These are phyloP conservation scores for Corylus americana DNA, from an alignment of 306 rosid genomes.

Conservation along the genomic window DNA sequence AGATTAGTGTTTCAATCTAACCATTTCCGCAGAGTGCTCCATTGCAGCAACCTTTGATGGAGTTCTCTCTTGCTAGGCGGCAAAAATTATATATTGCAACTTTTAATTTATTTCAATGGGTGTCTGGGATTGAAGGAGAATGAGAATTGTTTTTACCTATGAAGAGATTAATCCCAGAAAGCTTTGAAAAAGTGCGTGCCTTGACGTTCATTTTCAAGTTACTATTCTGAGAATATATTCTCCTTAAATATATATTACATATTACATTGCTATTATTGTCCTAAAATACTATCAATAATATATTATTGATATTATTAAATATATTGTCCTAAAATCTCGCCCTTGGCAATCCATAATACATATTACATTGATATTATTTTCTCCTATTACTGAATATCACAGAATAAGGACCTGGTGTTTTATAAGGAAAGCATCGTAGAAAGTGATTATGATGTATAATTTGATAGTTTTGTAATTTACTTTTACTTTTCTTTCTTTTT, in stretches of 20 bases:
- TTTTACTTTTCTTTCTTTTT: not conserved
- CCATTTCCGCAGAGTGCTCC: conserved; percentile 49
- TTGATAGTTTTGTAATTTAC: no score
- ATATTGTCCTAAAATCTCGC: not conserved
- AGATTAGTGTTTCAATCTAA: conserved; percentile 1
- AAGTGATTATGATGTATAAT: not conserved
- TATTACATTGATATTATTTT: not conserved
- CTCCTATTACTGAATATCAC: no score
- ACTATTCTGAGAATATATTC: not conserved
- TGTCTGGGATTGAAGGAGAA: no score
- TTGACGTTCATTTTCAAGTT: no score
- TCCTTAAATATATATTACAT: not conserved
- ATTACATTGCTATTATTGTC: not conserved
- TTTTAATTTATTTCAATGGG: no score
- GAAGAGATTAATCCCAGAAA: no score
- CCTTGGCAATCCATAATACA: not conserved
- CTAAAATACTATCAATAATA: no score
- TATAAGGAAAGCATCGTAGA: not conserved
- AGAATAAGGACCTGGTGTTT: not conserved
- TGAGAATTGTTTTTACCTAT: no score
- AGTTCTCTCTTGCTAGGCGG: not conserved
- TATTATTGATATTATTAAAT: no score
- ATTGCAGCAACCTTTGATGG: conserved; percentile 16
- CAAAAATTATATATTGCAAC: not conserved
- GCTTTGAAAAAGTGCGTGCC: not conserved